phyloP scores from a whole-genome alignment of 1,284 basidiomycete species.

The Ganoderma resinaceum region DNA sequence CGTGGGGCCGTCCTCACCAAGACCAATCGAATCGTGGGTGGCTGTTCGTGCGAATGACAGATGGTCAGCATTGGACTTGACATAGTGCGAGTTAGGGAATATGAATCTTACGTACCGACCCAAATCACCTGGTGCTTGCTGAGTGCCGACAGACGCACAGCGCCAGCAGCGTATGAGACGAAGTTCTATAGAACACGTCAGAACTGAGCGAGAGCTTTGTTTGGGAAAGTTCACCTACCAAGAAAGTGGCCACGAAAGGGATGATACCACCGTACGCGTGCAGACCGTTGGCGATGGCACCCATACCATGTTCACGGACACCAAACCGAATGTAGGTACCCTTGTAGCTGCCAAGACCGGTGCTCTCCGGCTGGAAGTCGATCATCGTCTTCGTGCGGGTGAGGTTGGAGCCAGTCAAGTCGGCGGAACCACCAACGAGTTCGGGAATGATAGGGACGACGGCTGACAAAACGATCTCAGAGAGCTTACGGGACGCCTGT shows the following conservation, averaged over 20 bases:
- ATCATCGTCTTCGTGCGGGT: constrained; percentile 84
- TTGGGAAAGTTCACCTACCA: constrained; percentile 52
- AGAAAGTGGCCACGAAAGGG: constrained; percentile 89
- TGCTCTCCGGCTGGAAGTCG: constrained; percentile 94
- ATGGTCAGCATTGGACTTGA: constrained; percentile 1
- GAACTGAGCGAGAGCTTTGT: too few species aligned
- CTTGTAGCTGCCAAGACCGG: constrained; percentile 83
- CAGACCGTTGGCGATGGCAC: constrained; percentile 92
- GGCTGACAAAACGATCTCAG: constrained; percentile 87
- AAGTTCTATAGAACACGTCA: constrained; percentile 70
- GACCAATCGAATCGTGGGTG: constrained; percentile 91
- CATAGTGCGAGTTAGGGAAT: background rate
- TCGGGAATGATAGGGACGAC: constrained; percentile 84
- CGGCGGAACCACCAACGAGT: constrained; percentile 89
- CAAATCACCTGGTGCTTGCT: constrained; percentile 92
- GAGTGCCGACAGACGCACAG: constrained; percentile 90
- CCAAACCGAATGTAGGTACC: constrained; percentile 96
- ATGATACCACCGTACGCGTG: constrained; percentile 86
- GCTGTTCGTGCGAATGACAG: constrained; percentile 48
- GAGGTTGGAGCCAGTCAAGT: constrained; percentile 93
- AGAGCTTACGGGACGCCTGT: constrained; percentile 91
- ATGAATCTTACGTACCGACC: constrained; percentile 69
- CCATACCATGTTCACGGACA: constrained; percentile 98
- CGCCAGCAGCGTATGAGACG: constrained; percentile 92
- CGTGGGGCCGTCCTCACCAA: constrained; percentile 96